Percentiles rank a stretch among this genome's conserved stretches.
Conservation (phyloP, 768 basidiomycete genomes). For the Lentinula edodes region DNA sequence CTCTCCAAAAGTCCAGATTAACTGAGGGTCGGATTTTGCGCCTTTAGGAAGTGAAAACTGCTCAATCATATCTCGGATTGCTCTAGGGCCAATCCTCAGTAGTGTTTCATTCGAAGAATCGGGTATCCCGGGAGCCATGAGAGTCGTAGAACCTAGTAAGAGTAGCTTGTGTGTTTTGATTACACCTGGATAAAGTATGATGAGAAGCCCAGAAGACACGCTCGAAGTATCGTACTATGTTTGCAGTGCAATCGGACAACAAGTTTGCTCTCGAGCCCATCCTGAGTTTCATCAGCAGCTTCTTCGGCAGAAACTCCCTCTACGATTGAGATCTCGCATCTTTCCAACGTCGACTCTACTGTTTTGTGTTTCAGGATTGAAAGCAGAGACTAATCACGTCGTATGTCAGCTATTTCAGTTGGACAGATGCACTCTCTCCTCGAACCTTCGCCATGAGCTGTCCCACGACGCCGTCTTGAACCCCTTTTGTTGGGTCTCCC, state of each 20-base stretch:
- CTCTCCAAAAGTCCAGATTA: constrained; percentile 76
- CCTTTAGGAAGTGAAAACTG: constrained; percentile 69
- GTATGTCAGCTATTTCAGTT: constrained; percentile 2
- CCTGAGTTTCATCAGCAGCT: constrained; percentile 39
- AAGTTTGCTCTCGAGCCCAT: constrained; percentile 66
- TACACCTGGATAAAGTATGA: constrained; percentile 44
- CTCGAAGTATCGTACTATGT: constrained; percentile 48
- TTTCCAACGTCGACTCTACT: constrained; percentile 71
- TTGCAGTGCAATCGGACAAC: constrained; percentile 76
- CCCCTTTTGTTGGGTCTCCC: constrained; percentile 14
- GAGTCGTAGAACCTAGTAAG: constrained; percentile 49
- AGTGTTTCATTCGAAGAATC: constrained; percentile 55
- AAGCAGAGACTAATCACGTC: constrained; percentile 48
- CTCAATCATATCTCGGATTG: constrained; percentile 73
- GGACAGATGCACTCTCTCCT: background rate
- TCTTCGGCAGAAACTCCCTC: constrained; percentile 38
- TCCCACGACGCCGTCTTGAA: constrained; percentile 43
- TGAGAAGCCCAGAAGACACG: background rate
- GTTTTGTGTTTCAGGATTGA: constrained; percentile 71
- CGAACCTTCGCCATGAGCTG: constrained; percentile 67
- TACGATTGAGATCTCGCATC: constrained; percentile 67
- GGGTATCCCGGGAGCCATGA: constrained; percentile 63
- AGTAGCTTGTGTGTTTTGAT: constrained; percentile 76
- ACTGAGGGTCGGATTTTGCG: constrained; percentile 65
- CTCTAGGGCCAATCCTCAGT: constrained; percentile 66